These are phyloP conservation scores for Cyamopsis tetragonoloba DNA, from an alignment of 306 rosid species.

Conservation along the genomic window DNA sequence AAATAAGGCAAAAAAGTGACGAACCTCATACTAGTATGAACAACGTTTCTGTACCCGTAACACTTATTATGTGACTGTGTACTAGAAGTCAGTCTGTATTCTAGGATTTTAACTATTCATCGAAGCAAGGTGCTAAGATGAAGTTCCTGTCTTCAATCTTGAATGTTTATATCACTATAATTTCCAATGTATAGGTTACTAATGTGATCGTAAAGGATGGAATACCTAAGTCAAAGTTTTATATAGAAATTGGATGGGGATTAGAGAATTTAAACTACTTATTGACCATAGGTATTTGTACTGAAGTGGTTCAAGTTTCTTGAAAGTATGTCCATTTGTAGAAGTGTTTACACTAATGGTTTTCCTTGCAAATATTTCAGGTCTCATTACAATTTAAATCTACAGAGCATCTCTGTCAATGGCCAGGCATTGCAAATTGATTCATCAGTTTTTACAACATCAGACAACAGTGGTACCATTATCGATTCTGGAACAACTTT, in stretches of 20 bases:
- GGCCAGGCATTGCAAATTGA: constrained; percentile 60
- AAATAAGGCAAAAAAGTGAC: too few species aligned
- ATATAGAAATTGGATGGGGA: too few species aligned
- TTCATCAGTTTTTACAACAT: constrained; percentile 72
- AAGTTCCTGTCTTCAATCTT: constrained; percentile 1
- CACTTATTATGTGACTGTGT: too few species aligned
- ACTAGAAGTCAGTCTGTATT: neutral
- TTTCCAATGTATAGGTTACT: constrained; percentile 3
- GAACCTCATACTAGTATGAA: too few species aligned
- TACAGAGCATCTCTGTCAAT: constrained; percentile 87
- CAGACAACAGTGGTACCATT: constrained; percentile 80
- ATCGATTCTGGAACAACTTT: constrained; percentile 96
- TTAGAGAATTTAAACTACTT: neutral
- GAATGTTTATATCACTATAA: neutral
- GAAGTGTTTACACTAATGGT: constrained; percentile 19
- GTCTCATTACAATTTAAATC: constrained; percentile 90
- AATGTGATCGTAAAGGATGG: constrained; percentile 4
- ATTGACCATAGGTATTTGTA: neutral
- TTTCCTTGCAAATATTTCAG: constrained; percentile 47
- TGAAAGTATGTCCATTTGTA: constrained; percentile 14
- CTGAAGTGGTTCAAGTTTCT: neutral
- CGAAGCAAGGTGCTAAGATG: neutral
- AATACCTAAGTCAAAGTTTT: neutral
- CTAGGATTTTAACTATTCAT: neutral
- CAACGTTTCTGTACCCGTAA: too few species aligned